Conservation (phyloP, 176 grass and related monocot species). For the Oryza meridionalis region DNA sequence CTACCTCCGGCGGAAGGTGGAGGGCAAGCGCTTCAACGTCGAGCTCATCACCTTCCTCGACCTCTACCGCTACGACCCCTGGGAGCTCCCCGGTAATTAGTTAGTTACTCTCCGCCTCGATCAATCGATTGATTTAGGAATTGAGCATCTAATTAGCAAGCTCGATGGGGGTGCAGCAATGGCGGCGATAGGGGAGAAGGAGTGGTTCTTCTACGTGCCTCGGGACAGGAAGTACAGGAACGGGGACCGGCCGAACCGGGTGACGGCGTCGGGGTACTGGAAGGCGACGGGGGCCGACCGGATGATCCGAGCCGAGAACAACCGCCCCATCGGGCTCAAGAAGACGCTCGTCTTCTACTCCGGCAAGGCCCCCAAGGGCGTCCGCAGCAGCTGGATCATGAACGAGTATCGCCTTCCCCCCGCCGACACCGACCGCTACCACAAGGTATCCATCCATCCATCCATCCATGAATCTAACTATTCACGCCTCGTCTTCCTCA, state of each 20-base stretch:
- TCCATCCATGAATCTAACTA: not conserved
- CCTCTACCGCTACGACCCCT: slow-evolving; percentile 96
- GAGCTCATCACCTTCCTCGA: slow-evolving; percentile 96
- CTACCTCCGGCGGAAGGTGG: slow-evolving; percentile 93
- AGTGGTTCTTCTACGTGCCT: slow-evolving; percentile 99
- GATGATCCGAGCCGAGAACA: slow-evolving; percentile 69
- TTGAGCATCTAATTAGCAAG: not conserved
- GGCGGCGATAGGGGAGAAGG: slow-evolving; percentile 97
- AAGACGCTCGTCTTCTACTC: slow-evolving; percentile 99
- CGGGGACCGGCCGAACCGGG: slow-evolving; percentile 92
- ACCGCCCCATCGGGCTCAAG: slow-evolving; percentile 81
- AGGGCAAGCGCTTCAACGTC: slow-evolving; percentile 96
- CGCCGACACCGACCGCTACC: slow-evolving; percentile 60
- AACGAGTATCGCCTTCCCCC: slow-evolving; percentile 93
- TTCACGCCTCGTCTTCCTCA: not conserved
- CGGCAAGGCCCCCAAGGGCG: slow-evolving; percentile 95
- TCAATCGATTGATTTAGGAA: too few species aligned
- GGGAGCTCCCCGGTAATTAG: slow-evolving; percentile 85
- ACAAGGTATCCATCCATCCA: slow-evolving; percentile 57
- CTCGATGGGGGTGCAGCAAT: slow-evolving; percentile 45
- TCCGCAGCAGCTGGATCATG: slow-evolving; percentile 96
- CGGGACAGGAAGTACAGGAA: slow-evolving; percentile 96
- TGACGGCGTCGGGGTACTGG: slow-evolving; percentile 96
- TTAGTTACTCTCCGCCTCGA: not conserved
- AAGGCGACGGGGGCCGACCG: slow-evolving; percentile 96